Conservation (phyloP, 2,329 filamentous ascomycete genomes). For the Cytospora leucostoma region DNA sequence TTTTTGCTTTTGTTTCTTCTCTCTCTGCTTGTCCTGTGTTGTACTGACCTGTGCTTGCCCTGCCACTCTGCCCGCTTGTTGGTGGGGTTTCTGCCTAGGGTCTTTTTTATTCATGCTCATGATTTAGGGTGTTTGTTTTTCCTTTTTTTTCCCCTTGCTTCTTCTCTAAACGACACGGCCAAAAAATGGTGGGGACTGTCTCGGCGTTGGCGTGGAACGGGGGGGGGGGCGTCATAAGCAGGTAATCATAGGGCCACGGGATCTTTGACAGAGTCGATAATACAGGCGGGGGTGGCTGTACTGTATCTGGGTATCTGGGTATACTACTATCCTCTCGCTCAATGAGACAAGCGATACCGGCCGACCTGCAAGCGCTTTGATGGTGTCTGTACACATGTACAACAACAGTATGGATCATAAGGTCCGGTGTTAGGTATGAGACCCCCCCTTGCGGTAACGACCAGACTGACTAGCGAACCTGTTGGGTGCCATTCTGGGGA, state of each 20-base stretch:
- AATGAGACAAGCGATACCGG: neutral
- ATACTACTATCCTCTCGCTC: neutral
- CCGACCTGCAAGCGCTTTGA: neutral
- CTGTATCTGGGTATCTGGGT: neutral
- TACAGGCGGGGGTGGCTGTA: neutral
- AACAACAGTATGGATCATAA: neutral
- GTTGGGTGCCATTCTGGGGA: neutral
- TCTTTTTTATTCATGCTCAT: too few species aligned
- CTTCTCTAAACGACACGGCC: neutral
- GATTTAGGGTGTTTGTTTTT: neutral
- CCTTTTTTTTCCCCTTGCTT: neutral
- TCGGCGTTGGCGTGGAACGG: neutral
- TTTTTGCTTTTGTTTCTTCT: neutral
- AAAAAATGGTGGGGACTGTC: neutral
- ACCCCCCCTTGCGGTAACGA: neutral
- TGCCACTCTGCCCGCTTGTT: neutral
- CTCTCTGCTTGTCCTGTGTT: too few species aligned
- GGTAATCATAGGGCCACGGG: neutral
- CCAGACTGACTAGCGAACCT: neutral
- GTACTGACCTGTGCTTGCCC: neutral
- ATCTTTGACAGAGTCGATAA: neutral
- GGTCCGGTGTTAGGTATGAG: neutral
- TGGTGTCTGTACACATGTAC: neutral
- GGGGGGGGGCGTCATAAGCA: neutral
- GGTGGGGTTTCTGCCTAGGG: neutral